Evolutionary conservation across 257 asterid genomes (phyloP), one percentile per base, ranked within the genome.

Genomic region (Solanum commersonii): DNA sequence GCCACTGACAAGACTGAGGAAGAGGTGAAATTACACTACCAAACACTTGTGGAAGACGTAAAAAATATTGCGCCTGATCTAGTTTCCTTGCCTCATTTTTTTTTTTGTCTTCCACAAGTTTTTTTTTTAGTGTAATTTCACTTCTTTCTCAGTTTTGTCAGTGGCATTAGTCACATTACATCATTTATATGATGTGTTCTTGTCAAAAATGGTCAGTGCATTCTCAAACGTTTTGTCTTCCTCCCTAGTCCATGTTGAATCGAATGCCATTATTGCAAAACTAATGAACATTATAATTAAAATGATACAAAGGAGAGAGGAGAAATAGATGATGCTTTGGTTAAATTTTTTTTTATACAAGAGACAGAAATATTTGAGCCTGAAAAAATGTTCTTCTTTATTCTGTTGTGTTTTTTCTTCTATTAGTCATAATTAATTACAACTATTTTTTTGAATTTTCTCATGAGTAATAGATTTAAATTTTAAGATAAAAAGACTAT

Each of bases 171-270:
- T 2, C 63, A 52, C 63, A 52, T 52, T 52, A 52, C 63, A 52
- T 52, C 63, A 52, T 13, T 13, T 12, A 44, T 46, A 46, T 46
- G 18, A 0, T 46, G 56, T 46, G 18, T 4, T 46, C 56, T 46
- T 46, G 56, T 46, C 18, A 46, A 46, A 46, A 46, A 52, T 68
- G 0, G 96, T 93, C 88, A 94, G 46, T 16, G 95, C 96, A 60
- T 92, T 87, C 91, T 95, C 95, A 76, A 95, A 94, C 87, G 52
- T 74, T 94, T 94, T 93, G 92, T 93, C 93, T 83, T 94, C 89
- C 89, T 70, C 81, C 1, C 89, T 65, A 0, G 93, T 94, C 96
- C 97, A 95, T 0, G 86, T 76, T 25, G 95, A 89, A 38, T 52
- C 89, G 6, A 94, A 91, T 11, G 89, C 87, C 92, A 94, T 93